Evolutionary conservation across 805 yeast species (phyloP).

Genomic region (Candida stauntonica): DNA sequence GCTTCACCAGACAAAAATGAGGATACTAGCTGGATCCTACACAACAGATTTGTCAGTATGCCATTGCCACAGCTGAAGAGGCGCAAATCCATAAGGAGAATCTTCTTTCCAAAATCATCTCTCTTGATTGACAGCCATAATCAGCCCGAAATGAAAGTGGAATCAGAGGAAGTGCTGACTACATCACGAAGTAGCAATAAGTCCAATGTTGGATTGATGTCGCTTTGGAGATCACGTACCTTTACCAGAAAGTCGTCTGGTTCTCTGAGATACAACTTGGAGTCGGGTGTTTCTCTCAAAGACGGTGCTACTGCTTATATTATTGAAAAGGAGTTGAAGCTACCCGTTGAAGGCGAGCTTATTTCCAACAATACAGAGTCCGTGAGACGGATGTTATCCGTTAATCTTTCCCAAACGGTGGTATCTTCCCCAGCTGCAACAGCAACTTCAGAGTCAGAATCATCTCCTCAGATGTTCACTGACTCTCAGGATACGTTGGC

Average conservation of each 20-base stretch:
- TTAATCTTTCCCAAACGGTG: neutral
- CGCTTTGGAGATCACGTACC: slow-evolving; percentile 17
- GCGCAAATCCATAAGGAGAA: slow-evolving; percentile 16
- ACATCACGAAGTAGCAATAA: neutral
- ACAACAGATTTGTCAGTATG: slow-evolving; percentile 15
- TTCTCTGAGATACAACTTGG: slow-evolving; percentile 12
- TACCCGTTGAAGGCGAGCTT: slow-evolving; percentile 7
- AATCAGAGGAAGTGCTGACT: too few species aligned
- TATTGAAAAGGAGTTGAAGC: slow-evolving; percentile 6
- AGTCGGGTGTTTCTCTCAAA: slow-evolving; percentile 25
- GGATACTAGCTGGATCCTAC: slow-evolving; percentile 12
- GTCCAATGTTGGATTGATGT: slow-evolving; percentile 3
- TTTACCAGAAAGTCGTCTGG: slow-evolving; percentile 4
- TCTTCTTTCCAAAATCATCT: slow-evolving; percentile 16
- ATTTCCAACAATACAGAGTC: slow-evolving; percentile 11
- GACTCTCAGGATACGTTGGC: slow-evolving; percentile 4
- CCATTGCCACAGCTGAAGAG: slow-evolving; percentile 4
- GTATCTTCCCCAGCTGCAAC: too few species aligned
- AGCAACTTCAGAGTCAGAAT: too few species aligned
- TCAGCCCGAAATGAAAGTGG: neutral
- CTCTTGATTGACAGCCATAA: neutral
- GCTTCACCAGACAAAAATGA: too few species aligned
- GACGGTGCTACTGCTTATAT: slow-evolving; percentile 20
- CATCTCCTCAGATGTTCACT: too few species aligned
- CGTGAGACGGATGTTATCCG: slow-evolving; percentile 8